Evolutionary conservation across 208 protist genomes (phyloP).

Genomic region (Lotmaria passim): DNA sequence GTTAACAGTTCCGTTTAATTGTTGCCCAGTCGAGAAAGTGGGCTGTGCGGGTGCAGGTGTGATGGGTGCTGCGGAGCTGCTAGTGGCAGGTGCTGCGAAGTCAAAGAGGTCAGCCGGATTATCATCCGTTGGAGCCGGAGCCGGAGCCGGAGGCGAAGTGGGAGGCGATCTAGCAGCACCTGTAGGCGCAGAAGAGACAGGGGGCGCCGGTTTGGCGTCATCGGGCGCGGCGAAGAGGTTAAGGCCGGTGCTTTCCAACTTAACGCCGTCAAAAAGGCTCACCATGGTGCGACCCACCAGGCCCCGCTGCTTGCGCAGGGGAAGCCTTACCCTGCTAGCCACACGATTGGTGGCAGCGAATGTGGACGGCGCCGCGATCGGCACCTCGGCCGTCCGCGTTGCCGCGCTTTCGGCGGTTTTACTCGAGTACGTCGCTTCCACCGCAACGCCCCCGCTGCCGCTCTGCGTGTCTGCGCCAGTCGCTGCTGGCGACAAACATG

Average conservation of each 20-base stretch:
- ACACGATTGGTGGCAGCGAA: conserved; percentile 16
- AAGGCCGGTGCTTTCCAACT: conserved; percentile 11
- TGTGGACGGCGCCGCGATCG: conserved; percentile 20
- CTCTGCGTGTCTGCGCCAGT: background rate
- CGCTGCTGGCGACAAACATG: conserved; percentile 21
- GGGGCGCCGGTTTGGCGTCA: background rate
- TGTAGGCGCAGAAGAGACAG: conserved; percentile 3
- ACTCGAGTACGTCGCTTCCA: background rate
- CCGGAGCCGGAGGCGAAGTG: too few species aligned
- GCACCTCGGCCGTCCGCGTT: background rate
- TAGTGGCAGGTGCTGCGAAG: background rate
- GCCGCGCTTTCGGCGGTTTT: background rate
- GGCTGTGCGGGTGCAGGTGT: background rate
- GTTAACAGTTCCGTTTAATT: background rate
- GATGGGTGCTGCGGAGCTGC: too few species aligned
- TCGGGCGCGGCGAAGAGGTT: conserved; percentile 16
- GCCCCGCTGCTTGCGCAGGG: conserved; percentile 15
- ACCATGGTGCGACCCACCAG: conserved; percentile 42
- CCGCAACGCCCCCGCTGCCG: background rate
- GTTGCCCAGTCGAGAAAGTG: background rate
- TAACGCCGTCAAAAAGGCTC: conserved; percentile 40
- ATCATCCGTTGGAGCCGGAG: background rate
- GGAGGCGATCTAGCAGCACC: background rate
- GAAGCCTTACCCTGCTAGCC: background rate
- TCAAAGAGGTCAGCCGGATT: conserved; percentile 10